Base-by-base conservation (phyloP, 345 rosid genomes). In the Geranium rotundifolium region DNA sequence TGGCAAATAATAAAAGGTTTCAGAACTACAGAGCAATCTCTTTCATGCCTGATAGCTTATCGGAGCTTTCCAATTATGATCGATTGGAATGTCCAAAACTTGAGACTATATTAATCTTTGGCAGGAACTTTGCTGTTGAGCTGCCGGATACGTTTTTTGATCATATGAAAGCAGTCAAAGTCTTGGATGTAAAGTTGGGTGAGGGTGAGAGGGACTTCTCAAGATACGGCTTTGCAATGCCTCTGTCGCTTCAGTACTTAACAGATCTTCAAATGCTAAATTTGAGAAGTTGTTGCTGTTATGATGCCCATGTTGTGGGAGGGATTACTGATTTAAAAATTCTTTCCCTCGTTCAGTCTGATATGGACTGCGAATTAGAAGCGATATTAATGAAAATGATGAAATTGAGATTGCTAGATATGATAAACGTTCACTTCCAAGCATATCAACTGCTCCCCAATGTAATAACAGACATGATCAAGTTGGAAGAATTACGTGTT, bases 401-500 rank as follows among this genome's bases (percentile, higher is more conserved):
- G 3, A 13, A 7, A 4, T 29, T 59, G 30, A 27, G 29, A 16
- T 59, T 59, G 39, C 30, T 59, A 31, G 62, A 59, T 29, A 29
- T 59, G 41, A 8, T 34, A 5, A 29, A 9, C n/a, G 30, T 7
- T 14, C n/a, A 23, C 56, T 4, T 19, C 17, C 58, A 16, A 34
- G 12, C 5, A 65, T 23, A 23, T 23, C 27, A 1, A 2, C 19
- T 65, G 19, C 41, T 37, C 58, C 7, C 62, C 7, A 27, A 57
- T 57, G n/a, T 41, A 29, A 57, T 65, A 10, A 9, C 9, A 17
- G 46, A 41, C 7, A 37, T 65, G 14, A 17, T 54, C 8, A 65
- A 41, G 6, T 61, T 65, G 7, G 68, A 65, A 58, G 68, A 65
- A n/a, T 20, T 65, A 4, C 27, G 27, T 23, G 27, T 23, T 23